These are phyloP conservation scores for Ceratopteris richardii DNA, from an alignment of 75 land plant species.

Conservation along the genomic window DNA sequence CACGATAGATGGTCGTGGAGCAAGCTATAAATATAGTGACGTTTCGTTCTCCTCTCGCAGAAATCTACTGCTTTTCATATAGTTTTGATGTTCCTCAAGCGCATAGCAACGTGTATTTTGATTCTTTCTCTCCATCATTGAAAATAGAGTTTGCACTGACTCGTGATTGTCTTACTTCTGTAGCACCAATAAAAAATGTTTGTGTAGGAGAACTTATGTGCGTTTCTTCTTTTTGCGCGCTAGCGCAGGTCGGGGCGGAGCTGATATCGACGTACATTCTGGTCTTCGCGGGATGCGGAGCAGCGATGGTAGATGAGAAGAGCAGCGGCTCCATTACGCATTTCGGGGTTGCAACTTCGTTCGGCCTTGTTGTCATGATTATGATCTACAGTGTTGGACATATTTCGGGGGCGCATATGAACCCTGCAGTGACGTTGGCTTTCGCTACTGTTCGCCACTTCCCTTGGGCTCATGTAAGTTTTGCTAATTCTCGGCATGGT, in stretches of 20 bases:
- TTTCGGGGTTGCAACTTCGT: slow-evolving; percentile 50
- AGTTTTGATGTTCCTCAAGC: too few species aligned
- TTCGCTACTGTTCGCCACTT: slow-evolving; percentile 63
- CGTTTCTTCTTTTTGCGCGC: too few species aligned
- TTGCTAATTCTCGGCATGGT: not conserved
- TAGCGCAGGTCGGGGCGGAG: slow-evolving; percentile 25
- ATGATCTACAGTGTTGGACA: slow-evolving; percentile 82
- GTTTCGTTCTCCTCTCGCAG: too few species aligned
- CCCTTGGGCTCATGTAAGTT: slow-evolving; percentile 68
- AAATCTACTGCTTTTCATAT: too few species aligned
- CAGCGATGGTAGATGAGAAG: slow-evolving; percentile 12
- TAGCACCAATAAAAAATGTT: too few species aligned
- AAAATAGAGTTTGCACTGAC: too few species aligned
- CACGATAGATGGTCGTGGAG: too few species aligned
- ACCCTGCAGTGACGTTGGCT: slow-evolving; percentile 80
- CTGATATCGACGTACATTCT: slow-evolving; percentile 29
- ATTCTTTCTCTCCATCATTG: too few species aligned
- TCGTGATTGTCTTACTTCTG: too few species aligned
- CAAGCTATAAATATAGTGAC: too few species aligned
- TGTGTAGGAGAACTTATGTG: too few species aligned
- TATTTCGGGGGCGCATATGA: slow-evolving; percentile 89
- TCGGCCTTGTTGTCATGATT: slow-evolving; percentile 64
- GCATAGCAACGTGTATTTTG: too few species aligned
- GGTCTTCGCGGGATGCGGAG: slow-evolving; percentile 27
- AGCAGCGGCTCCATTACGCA: slow-evolving; percentile 16